A percentile compares a stretch with the other conserved stretches of the same genome.
Conservation (phyloP, 2,329 filamentous ascomycete genomes). For the Reticulascus tulasneorum region DNA sequence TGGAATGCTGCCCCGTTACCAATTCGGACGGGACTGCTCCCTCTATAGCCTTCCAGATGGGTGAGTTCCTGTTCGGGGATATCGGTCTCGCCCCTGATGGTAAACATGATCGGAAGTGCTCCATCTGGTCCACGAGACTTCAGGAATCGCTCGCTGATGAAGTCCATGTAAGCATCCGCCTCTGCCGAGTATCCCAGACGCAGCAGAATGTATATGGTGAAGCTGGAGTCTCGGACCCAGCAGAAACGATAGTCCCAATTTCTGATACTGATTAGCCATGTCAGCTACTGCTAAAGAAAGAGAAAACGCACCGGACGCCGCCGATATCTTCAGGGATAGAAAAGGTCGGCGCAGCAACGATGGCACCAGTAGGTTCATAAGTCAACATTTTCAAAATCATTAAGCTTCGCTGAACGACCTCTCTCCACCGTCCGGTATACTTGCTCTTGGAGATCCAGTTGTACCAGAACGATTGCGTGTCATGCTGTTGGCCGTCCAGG, state of each 20-base stretch:
- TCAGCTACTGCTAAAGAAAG: neutral
- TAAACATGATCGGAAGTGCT: constrained; percentile 76
- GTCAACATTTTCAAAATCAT: constrained; percentile 74
- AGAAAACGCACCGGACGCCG: constrained; percentile 41
- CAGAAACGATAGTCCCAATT: constrained; percentile 74
- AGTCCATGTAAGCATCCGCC: constrained; percentile 74
- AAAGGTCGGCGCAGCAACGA: constrained; percentile 73
- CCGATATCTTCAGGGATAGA: constrained; percentile 73
- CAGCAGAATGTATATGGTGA: constrained; percentile 74
- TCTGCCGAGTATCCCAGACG: constrained; percentile 72
- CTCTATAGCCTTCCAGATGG: constrained; percentile 69
- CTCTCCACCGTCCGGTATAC: constrained; percentile 69
- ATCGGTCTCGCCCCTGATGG: constrained; percentile 69
- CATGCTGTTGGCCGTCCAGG: constrained; percentile 60
- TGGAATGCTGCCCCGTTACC: constrained; percentile 75
- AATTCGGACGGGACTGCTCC: constrained; percentile 68
- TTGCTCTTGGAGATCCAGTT: constrained; percentile 68
- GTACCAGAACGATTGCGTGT: constrained; percentile 69
- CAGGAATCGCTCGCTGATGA: constrained; percentile 68
- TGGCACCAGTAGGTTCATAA: constrained; percentile 74
- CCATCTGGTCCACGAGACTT: constrained; percentile 56
- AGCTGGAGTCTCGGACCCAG: constrained; percentile 74
- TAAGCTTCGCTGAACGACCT: constrained; percentile 66
- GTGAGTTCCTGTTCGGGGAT: constrained; percentile 66
- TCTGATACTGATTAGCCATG: constrained; percentile 23